These are phyloP conservation scores for Endothia cerciana DNA, from an alignment of 2,329 filamentous ascomycete species.

Conservation along the genomic window DNA sequence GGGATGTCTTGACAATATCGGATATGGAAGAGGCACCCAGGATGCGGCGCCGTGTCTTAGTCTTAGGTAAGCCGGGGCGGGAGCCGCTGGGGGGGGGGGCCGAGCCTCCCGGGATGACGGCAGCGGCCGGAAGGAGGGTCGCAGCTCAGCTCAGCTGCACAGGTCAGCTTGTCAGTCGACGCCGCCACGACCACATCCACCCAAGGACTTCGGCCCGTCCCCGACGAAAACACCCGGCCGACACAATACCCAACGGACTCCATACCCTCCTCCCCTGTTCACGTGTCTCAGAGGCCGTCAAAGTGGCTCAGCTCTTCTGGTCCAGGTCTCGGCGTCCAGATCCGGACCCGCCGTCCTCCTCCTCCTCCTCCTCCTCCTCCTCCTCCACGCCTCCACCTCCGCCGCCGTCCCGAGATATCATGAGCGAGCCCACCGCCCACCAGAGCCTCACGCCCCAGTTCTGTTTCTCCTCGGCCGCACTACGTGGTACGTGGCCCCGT, in stretches of 20 bases:
- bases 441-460: slow-evolving; percentile 72
- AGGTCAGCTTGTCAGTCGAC: not conserved
- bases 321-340: slow-evolving; percentile 38
- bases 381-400: slow-evolving; percentile 45
- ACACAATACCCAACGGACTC: too few relatives aligned
- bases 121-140: not conserved
- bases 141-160: too few relatives aligned
- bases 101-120: not conserved
- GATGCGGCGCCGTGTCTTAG: too few relatives aligned
- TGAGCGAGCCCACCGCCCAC: slow-evolving; percentile 49
- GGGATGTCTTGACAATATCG: too few relatives aligned
- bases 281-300: slow-evolving; percentile 38
- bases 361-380: slow-evolving; percentile 43
- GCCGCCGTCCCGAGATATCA: slow-evolving; percentile 39
- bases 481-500: slow-evolving; percentile 61
- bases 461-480: slow-evolving; percentile 72
- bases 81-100: too few relatives aligned
- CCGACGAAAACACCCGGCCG: not conserved
- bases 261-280: too few relatives aligned
- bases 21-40: too few relatives aligned
- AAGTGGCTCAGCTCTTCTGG: slow-evolving; percentile 56
- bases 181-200: not conserved
- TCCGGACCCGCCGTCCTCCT: slow-evolving; percentile 31
- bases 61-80: too few relatives aligned
- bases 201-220: too few relatives aligned